Conservation (phyloP, 1,284 basidiomycete species). For the Golubevia pallescens region DNA sequence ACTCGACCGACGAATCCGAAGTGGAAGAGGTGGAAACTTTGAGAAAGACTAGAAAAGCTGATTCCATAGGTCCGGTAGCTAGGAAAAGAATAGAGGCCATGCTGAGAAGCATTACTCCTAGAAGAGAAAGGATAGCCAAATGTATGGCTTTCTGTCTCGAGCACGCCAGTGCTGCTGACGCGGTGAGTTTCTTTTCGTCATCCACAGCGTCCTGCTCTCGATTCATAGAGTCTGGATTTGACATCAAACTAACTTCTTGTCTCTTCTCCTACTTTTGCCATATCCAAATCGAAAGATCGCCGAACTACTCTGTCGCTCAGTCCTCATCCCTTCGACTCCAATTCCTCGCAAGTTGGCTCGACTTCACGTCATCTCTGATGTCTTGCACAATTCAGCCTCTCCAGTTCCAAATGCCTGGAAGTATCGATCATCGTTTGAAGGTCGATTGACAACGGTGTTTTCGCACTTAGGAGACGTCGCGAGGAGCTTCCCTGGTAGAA, state of each 20-base stretch:
- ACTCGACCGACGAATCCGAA: not conserved
- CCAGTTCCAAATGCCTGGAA: conserved; percentile 74
- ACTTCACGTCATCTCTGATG: conserved; percentile 93
- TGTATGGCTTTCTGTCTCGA: conserved; percentile 3
- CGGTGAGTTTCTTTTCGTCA: not conserved
- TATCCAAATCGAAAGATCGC: conserved; percentile 15
- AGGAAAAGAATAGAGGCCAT: conserved; percentile 2
- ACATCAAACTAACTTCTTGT: no score
- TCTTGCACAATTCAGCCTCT: conserved; percentile 92
- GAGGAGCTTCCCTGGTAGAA: conserved; percentile 28
- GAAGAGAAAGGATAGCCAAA: not conserved
- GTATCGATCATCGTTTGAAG: conserved; percentile 31
- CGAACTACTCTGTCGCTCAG: conserved; percentile 25
- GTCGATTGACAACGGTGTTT: conserved; percentile 32
- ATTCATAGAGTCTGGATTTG: no score
- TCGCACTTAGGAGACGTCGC: conserved; percentile 38
- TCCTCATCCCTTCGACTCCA: conserved; percentile 78
- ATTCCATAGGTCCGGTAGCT: conserved; percentile 14
- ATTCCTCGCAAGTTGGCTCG: conserved; percentile 94
- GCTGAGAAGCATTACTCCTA: conserved; percentile 3
- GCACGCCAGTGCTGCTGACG: conserved; percentile 3
- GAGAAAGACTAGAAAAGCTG: not conserved
- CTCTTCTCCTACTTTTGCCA: no score
- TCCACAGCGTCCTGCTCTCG: not conserved
- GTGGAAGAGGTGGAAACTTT: not conserved